These are phyloP conservation scores for Cyberlindnera bimundalis DNA, from an alignment of 805 yeast genomes.

Conservation along the genomic window DNA sequence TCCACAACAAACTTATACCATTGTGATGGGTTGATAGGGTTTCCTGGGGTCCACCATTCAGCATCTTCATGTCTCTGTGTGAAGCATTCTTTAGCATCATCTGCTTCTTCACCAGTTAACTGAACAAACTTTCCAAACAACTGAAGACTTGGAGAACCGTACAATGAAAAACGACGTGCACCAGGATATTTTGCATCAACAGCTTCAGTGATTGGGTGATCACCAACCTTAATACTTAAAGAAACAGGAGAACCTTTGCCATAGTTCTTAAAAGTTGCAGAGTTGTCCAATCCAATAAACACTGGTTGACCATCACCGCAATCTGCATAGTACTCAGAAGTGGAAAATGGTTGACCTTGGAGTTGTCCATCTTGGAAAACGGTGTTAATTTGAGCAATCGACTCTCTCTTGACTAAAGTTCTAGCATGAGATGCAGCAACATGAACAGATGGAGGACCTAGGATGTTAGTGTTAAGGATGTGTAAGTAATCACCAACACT, in stretches of 20 bases:
- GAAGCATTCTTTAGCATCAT: too few relatives aligned
- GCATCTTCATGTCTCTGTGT: too few relatives aligned
- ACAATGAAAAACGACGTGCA: not conserved
- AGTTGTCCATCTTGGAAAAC: not conserved
- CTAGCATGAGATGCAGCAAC: not conserved
- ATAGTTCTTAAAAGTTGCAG: not conserved
- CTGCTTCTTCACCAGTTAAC: not conserved
- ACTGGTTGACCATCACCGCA: slow-evolving; percentile 1
- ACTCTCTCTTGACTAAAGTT: not conserved
- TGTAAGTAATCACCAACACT: not conserved
- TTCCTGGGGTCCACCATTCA: too few relatives aligned
- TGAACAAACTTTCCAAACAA: not conserved
- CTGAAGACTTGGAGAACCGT: not conserved
- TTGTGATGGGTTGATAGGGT: too few relatives aligned
- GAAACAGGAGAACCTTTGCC: not conserved
- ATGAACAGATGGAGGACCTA: not conserved
- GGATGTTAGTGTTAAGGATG: slow-evolving; percentile 1
- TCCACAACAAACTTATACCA: too few relatives aligned
- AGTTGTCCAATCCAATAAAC: not conserved
- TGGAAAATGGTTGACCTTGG: not conserved
- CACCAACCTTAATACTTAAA: not conserved
- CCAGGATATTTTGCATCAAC: not conserved
- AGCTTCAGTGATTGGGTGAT: not conserved
- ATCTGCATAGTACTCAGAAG: slow-evolving; percentile 1
- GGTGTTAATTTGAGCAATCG: not conserved